Evolutionary conservation across 345 rosid species (phyloP), one percentile per base, ranked within the genome.

Genomic region (Euclidium syriacum): DNA sequence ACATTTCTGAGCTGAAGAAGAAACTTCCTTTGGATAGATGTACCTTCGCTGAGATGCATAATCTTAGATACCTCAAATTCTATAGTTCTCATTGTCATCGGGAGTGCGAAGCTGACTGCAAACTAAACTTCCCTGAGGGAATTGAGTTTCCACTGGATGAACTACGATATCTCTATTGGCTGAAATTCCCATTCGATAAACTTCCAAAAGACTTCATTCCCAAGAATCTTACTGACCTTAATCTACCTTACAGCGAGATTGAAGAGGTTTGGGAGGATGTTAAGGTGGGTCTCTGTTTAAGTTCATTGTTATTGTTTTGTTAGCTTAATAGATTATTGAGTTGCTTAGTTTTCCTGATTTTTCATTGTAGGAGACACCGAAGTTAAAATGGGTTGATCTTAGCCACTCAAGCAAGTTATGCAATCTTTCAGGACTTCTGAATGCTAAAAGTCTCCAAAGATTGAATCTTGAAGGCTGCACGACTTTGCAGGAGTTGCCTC

Each of bases 41-140:
- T n/a, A 58, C 42, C 8, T 73, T 77, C 40, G 1, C 0, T 1
- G 5, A n/a, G 15, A 77, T 77, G 80, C 4, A 0, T 3, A 55
- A 55, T 35, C 78, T 73, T 29, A 60, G 67, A 35, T 52, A 69
- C 8, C 74, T 77, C 4, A 73, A 73, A 19, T 4, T 77, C 17
- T 65, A 65, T 32, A 40, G 22, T 42, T 55, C 32, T 26, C 25
- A 6, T 9, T 60, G 67, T 19, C 6, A 36, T 40, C 60, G 2
- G 3, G 1, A 42, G 20, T 22, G 60, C 4, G 35, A 58, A 20
- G 25, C 39, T 32, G 58, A 46, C 7, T 7, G 19, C 33, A 66
- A 34, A n/a, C n/a, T 64, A 11, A 14, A 18, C 9, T 60, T 68
- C 25, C 58, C 65, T 0, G 58, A 20, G 0, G 66, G 22, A 3